Percentiles rank a stretch among this genome's conserved stretches.
Evolutionary conservation across 306 rosid genomes (phyloP).

Genomic region (Dalbergia oliveri): DNA sequence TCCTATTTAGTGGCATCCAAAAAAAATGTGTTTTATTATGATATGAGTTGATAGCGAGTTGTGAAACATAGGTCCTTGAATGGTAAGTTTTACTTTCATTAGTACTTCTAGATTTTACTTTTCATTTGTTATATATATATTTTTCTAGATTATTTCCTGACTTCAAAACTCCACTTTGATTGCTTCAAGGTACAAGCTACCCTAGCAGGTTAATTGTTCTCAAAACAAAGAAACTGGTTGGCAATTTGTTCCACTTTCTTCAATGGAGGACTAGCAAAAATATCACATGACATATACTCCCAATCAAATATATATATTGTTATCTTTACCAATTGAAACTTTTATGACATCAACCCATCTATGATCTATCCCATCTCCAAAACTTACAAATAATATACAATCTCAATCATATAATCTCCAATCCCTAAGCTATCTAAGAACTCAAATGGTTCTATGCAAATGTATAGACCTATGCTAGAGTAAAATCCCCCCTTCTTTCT

Average conservation of each 20-base stretch:
- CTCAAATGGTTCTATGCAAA: conserved; percentile 73
- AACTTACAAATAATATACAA: conserved; percentile 92
- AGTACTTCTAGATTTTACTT: too few species aligned
- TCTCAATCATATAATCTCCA: conserved; percentile 78
- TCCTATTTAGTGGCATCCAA: too few species aligned
- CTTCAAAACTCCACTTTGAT: not conserved
- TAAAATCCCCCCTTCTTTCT: conserved; percentile 72
- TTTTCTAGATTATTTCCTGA: not conserved
- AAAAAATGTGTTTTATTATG: too few species aligned
- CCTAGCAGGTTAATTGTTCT: not conserved
- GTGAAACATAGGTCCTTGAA: too few species aligned
- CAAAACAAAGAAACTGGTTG: not conserved
- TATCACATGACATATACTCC: conserved; percentile 36
- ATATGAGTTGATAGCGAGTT: too few species aligned
- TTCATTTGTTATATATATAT: too few species aligned
- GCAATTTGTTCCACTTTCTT: not conserved
- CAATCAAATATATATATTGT: conserved; percentile 61
- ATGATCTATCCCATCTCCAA: conserved; percentile 61
- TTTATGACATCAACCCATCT: conserved; percentile 71
- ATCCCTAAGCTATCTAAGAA: conserved; percentile 76
- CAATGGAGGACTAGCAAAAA: conserved; percentile 7
- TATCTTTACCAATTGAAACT: conserved; percentile 57
- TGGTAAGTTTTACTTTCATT: too few species aligned
- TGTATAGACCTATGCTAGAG: conserved; percentile 83
- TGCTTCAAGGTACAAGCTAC: not conserved